These are phyloP conservation scores for Ascodesmis nigricans DNA, from an alignment of 495 filamentous ascomycete genomes.

Conservation along the genomic window DNA sequence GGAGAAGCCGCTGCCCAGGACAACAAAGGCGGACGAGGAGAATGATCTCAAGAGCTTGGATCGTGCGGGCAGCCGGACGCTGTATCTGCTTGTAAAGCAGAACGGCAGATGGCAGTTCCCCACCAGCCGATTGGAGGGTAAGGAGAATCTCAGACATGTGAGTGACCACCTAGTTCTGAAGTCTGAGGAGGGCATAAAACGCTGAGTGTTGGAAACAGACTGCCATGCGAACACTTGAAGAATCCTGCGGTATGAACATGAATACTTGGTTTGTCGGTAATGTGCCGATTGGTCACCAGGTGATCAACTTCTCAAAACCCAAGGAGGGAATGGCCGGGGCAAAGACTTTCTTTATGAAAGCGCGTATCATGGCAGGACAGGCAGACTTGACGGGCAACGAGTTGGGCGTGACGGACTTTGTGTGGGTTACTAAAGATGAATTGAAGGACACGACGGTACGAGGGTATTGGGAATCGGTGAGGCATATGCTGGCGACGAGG, in stretches of 20 bases:
- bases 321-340: conserved; percentile 31
- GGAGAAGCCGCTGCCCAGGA: conserved; percentile 45
- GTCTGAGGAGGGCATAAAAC: conserved; percentile 3
- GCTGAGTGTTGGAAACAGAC: conserved; percentile 33
- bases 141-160: conserved; percentile 65
- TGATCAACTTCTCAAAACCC: conserved; percentile 24
- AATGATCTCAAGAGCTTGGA: conserved; percentile 55
- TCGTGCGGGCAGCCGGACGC: conserved; percentile 47
- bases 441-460: conserved; percentile 36
- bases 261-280: conserved; percentile 95
- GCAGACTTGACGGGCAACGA: conserved; percentile 52
- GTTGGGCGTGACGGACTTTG: conserved; percentile 55
- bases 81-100: conserved; percentile 65
- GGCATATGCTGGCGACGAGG: conserved; percentile 58
- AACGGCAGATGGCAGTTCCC: conserved; percentile 62
- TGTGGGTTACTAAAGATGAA: conserved; percentile 85
- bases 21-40: conserved; percentile 61
- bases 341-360: conserved; percentile 92
- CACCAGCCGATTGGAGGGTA: conserved; percentile 35
- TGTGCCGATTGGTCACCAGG: conserved; percentile 64
- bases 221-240: conserved; percentile 50
- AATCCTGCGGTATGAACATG: conserved; percentile 80
- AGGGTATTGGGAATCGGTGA: conserved; percentile 49
- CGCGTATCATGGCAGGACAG: conserved; percentile 89
- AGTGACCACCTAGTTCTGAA: conserved; percentile 17